phyloP scores from a whole-genome alignment of 2,329 filamentous ascomycete genomes.

The Ophiostoma ulmi region DNA sequence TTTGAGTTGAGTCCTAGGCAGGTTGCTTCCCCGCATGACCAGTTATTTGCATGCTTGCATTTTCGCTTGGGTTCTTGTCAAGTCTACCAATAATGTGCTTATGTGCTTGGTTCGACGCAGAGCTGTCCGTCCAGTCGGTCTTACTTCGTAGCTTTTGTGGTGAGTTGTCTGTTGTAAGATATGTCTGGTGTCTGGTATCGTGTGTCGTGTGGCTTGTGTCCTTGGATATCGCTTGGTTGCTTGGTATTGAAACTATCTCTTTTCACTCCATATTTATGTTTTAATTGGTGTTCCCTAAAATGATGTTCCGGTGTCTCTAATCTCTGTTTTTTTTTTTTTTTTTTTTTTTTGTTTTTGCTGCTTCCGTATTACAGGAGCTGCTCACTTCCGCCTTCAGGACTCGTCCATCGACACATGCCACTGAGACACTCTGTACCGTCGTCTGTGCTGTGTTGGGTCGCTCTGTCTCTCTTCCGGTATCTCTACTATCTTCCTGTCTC shows the following conservation, averaged over 20 bases:
- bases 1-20: background rate
- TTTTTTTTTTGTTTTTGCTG: no score
- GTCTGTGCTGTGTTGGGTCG: background rate
- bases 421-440: background rate
- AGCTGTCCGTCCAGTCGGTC: constrained; percentile 20
- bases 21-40: constrained; percentile 3
- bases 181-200: background rate
- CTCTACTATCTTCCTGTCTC: background rate
- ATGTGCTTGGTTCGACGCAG: background rate
- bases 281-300: background rate
- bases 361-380: background rate
- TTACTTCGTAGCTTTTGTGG: constrained; percentile 25
- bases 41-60: background rate
- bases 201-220: background rate
- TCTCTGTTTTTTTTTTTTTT: no score
- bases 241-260: background rate
- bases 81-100: background rate
- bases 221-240: background rate
- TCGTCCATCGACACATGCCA: constrained; percentile 6
- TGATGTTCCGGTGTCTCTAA: background rate
- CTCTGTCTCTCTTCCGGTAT: background rate
- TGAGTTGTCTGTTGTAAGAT: background rate
- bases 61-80: background rate
- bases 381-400: constrained; percentile 1
- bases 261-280: no score